A percentile compares a stretch with the other conserved stretches of the same genome.
Conservation (phyloP, 2,329 filamentous ascomycete genomes). For the Mariannaea elegans region DNA sequence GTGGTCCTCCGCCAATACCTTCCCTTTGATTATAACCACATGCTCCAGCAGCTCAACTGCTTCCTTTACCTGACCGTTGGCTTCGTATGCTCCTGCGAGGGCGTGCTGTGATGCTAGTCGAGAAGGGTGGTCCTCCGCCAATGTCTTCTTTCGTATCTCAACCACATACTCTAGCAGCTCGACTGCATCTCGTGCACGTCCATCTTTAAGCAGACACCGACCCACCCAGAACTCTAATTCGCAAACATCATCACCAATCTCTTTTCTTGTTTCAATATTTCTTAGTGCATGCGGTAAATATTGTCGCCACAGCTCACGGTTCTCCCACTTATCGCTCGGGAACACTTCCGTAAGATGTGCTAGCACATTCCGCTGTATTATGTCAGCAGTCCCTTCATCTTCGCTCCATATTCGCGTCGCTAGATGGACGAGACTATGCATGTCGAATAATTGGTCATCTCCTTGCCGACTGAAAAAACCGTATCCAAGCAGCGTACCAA, state of each 20-base stretch:
- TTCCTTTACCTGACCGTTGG: too few relatives aligned
- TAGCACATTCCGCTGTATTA: neutral
- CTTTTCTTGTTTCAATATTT: neutral
- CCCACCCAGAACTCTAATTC: neutral
- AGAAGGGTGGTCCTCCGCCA: too few relatives aligned
- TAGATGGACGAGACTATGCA: conserved; percentile 49
- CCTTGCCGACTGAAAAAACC: conserved; percentile 42
- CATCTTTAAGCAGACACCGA: neutral
- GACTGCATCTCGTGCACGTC: neutral
- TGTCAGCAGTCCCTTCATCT: conserved; percentile 34
- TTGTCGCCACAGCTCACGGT: conserved; percentile 12
- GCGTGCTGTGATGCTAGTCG: too few relatives aligned
- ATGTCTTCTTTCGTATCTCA: too few relatives aligned
- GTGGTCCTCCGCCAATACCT: too few relatives aligned
- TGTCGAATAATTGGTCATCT: conserved; percentile 42
- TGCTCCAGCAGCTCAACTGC: too few relatives aligned
- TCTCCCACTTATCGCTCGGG: neutral
- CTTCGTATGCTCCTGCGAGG: too few relatives aligned
- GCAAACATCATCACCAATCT: neutral
- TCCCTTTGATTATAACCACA: too few relatives aligned
- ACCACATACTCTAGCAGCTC: too few relatives aligned
- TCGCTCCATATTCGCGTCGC: conserved; percentile 41
- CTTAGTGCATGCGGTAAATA: conserved; percentile 6
- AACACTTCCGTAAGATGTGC: conserved; percentile 15
- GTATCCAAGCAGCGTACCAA: conserved; percentile 45